Evolutionary conservation across 2,329 filamentous ascomycete species (phyloP), one percentile per base, ranked within the genome.

Genomic region (Myriosclerotinia scirpicola): DNA sequence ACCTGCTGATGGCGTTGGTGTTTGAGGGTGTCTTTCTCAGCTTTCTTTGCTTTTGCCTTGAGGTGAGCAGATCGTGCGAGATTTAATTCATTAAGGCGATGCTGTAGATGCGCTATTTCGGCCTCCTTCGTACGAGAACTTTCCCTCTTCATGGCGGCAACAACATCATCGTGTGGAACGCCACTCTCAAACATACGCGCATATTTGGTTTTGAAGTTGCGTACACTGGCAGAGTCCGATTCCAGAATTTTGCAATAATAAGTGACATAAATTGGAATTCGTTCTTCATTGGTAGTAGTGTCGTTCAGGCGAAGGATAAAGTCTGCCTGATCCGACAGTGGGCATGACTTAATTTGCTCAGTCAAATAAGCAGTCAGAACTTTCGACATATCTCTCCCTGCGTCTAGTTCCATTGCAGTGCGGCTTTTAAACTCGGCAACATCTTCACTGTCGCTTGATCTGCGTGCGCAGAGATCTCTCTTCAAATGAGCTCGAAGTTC

Each of bases 171-270:
- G 42, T 74, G 71, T 1, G 72, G 67, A 6, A 65, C 54, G 1
- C 68, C 61, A 30, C 67, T 52, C 54, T 74, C 72, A 63, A 76
- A 76, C 62, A 73, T 70, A 5, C 72, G 71, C 3, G 68, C 68
- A 55, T 74, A 75, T 65, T 76, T 76, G 3, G 61, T 48, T 65
- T 76, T 76, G 64, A 75, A 73, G 34, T 73, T 72, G 54, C 71
- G 70, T 15, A 70, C 65, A 12, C 70, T 67, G 12, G 67, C 59
- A 9, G 69, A 68, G 58, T 76, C 74, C 20, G 42, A 58, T 20
- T 67, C 54, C 5, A 46, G 26, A 17, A 64, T 55, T 1, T 64
- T 56, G 65, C 75, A 76, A 60, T 76, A 76, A 66, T 73, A 75
- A 17, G 68, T 56, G 22, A 71, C 65, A 60, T 73, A 75, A 22